Conservation (phyloP, 192 early-diverging fungal species). For the Geosiphon pyriformis region DNA sequence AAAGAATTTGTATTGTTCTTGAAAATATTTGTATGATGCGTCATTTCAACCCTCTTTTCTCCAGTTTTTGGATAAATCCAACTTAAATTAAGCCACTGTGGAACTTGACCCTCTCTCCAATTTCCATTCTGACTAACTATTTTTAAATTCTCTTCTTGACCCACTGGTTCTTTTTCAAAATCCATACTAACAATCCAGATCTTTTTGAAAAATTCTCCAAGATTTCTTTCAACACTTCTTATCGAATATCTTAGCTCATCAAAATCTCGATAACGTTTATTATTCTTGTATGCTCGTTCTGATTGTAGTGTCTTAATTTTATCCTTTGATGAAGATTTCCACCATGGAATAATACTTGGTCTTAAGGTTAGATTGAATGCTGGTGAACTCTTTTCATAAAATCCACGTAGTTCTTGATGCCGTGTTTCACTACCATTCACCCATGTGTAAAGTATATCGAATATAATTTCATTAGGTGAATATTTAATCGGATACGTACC, state of each 20-base stretch:
- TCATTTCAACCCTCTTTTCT: neutral
- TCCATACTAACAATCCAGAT: slow-evolving; percentile 31
- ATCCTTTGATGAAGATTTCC: too few relatives aligned
- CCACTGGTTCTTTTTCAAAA: neutral
- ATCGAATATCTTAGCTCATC: slow-evolving; percentile 40
- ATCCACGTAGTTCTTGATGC: slow-evolving; percentile 7
- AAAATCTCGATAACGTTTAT: slow-evolving; percentile 35
- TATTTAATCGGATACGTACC: too few relatives aligned
- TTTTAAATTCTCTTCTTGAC: too few relatives aligned
- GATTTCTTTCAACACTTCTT: slow-evolving; percentile 27
- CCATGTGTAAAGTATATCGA: slow-evolving; percentile 41
- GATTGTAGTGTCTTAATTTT: too few relatives aligned
- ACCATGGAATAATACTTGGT: too few relatives aligned
- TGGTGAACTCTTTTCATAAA: neutral
- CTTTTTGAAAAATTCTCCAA: slow-evolving; percentile 23
- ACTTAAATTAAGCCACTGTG: slow-evolving; percentile 29
- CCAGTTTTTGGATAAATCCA: neutral
- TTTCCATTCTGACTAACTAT: too few relatives aligned
- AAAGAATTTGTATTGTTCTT: slow-evolving; percentile 11
- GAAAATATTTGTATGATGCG: slow-evolving; percentile 31
- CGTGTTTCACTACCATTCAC: slow-evolving; percentile 38
- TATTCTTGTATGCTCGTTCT: neutral
- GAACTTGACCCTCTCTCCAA: too few relatives aligned
- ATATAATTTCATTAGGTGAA: neutral
- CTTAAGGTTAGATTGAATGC: too few relatives aligned